Evolutionary conservation across 495 filamentous ascomycete genomes (phyloP).

Genomic region (Penicillium desertorum): DNA sequence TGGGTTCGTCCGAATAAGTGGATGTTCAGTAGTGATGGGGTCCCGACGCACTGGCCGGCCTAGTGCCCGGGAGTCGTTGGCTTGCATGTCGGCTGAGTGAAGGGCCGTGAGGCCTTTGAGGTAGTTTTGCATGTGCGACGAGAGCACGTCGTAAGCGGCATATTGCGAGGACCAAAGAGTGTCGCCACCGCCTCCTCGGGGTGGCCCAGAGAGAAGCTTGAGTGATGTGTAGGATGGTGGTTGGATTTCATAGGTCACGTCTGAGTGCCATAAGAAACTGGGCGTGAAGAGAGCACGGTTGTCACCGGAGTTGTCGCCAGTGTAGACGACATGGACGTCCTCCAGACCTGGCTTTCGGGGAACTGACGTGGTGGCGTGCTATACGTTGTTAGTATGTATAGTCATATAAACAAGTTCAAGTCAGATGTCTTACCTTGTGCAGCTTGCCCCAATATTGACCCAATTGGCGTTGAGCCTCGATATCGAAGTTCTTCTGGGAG

Average conservation of each 20-base stretch:
- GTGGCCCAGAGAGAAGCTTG: slow-evolving; percentile 66
- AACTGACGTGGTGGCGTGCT: slow-evolving; percentile 59
- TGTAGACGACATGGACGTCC: slow-evolving; percentile 69
- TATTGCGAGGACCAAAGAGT: slow-evolving; percentile 75
- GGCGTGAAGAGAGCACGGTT: slow-evolving; percentile 52
- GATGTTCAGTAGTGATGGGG: slow-evolving; percentile 64
- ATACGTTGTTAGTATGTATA: slow-evolving; percentile 7
- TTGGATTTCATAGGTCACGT: slow-evolving; percentile 73
- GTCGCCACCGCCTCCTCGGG: slow-evolving; percentile 68
- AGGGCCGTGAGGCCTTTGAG: slow-evolving; percentile 69
- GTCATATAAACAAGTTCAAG: not conserved
- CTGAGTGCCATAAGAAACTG: slow-evolving; percentile 62
- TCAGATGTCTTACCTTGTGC: slow-evolving; percentile 49
- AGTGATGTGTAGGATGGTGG: slow-evolving; percentile 76
- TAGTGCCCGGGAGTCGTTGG: slow-evolving; percentile 58
- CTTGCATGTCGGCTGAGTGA: slow-evolving; percentile 72
- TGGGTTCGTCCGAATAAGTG: slow-evolving; percentile 69
- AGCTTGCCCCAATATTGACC: slow-evolving; percentile 65
- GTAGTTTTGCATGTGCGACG: slow-evolving; percentile 65
- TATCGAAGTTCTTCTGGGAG: slow-evolving; percentile 63
- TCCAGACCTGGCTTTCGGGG: slow-evolving; percentile 59
- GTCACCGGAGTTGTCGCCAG: slow-evolving; percentile 61
- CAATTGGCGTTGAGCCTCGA: slow-evolving; percentile 64
- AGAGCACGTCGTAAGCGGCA: slow-evolving; percentile 69
- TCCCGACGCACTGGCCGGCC: slow-evolving; percentile 67